Conservation (phyloP, 2,329 filamentous ascomycete genomes). For the Paecilomyces variotii region DNA sequence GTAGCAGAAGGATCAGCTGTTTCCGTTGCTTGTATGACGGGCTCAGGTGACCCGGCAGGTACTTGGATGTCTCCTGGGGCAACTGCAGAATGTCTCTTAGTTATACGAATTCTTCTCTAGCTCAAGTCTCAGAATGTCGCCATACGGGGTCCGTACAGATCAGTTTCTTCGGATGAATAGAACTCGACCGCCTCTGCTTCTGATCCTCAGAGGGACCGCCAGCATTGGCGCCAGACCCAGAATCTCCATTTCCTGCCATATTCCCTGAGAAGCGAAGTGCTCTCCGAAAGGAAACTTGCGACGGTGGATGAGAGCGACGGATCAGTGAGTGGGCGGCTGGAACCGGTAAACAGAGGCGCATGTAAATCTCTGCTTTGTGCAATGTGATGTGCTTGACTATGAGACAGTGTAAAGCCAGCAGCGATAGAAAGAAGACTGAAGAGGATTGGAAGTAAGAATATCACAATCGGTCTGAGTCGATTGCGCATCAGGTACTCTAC, state of each 20-base stretch:
- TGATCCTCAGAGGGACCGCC: background rate
- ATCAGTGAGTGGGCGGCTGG: background rate
- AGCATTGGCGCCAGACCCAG: background rate
- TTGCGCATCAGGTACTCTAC: background rate
- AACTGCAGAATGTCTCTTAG: constrained; percentile 19
- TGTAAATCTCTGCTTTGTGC: background rate
- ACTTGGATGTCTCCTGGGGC: constrained; percentile 34
- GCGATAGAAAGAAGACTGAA: background rate
- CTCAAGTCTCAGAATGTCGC: background rate
- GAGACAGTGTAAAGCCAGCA: background rate
- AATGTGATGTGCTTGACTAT: background rate
- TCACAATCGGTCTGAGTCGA: background rate
- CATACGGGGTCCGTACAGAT: constrained; percentile 24
- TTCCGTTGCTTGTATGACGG: constrained; percentile 9
- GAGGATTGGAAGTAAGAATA: background rate
- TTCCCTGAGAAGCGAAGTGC: background rate
- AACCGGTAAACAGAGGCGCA: background rate
- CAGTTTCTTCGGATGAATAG: constrained; percentile 30
- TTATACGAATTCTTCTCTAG: background rate
- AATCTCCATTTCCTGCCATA: background rate
- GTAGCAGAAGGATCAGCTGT: constrained; percentile 9
- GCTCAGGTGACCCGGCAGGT: constrained; percentile 7
- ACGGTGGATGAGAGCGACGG: background rate
- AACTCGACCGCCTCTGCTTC: constrained; percentile 6
- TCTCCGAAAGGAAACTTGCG: background rate